Conservation (phyloP, 129 eudicot genomes). For the Tagetes erecta region DNA sequence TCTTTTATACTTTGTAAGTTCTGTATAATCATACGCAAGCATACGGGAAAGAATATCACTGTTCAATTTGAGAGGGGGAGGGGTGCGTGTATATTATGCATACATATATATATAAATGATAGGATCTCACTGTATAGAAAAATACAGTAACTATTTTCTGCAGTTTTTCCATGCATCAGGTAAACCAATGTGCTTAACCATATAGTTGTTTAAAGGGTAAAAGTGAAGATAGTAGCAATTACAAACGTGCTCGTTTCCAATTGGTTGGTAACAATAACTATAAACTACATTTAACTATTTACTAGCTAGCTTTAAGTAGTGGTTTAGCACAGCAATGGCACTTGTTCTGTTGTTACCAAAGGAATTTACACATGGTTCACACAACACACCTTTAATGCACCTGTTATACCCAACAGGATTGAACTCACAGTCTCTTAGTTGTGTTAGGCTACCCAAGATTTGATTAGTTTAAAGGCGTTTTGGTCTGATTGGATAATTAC, state of each 20-base stretch:
- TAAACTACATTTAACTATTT: too few relatives aligned
- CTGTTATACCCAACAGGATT: not conserved
- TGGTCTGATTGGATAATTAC: not conserved
- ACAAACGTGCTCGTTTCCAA: too few relatives aligned
- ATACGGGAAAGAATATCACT: not conserved
- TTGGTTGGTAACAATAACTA: too few relatives aligned
- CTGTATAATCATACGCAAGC: not conserved
- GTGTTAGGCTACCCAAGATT: not conserved
- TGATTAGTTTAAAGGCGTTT: not conserved
- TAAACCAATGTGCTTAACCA: constrained; percentile 7
- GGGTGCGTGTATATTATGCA: not conserved
- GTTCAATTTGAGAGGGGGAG: not conserved
- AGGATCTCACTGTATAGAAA: constrained; percentile 32
- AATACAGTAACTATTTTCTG: constrained; percentile 12
- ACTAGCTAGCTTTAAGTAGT: not conserved
- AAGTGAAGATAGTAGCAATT: too few relatives aligned
- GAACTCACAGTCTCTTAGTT: not conserved
- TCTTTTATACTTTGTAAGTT: not conserved
- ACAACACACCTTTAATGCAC: not conserved
- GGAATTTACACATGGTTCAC: too few relatives aligned
- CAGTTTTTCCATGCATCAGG: constrained; percentile 18
- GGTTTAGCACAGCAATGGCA: not conserved
- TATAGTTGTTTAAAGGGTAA: constrained; percentile 21
- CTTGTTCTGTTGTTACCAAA: too few relatives aligned
- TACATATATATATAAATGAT: not conserved